Conservation (phyloP, 345 rosid species). For the Populus tremula region DNA sequence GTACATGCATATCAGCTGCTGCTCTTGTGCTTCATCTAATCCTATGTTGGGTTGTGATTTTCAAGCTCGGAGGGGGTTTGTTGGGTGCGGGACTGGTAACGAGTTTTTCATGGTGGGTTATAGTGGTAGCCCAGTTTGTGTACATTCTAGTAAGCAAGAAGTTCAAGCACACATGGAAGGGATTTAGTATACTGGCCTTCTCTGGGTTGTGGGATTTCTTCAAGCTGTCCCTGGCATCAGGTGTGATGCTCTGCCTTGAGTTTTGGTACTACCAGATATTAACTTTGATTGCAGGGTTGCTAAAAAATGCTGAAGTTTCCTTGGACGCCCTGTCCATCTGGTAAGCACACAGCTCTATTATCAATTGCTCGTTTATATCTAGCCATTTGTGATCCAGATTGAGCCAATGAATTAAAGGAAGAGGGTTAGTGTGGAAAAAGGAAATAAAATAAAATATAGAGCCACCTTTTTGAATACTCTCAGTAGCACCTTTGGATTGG, state of each 20-base stretch:
- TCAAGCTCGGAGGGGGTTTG: constrained; percentile 16
- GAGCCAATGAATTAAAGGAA: too few relatives aligned
- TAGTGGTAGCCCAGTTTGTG: constrained; percentile 20
- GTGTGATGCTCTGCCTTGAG: constrained; percentile 27
- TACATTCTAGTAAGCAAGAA: constrained; percentile 14
- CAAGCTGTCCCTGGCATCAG: constrained; percentile 29
- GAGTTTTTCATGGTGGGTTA: constrained; percentile 26
- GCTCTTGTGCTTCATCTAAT: constrained; percentile 13
- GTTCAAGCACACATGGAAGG: constrained; percentile 21
- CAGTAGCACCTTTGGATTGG: too few relatives aligned
- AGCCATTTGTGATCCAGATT: too few relatives aligned
- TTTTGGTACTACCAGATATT: constrained; percentile 26
- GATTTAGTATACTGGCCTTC: constrained; percentile 19
- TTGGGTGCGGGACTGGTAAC: constrained; percentile 20
- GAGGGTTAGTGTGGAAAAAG: too few relatives aligned
- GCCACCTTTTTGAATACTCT: too few relatives aligned
- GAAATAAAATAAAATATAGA: too few relatives aligned
- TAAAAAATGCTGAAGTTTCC: constrained; percentile 16
- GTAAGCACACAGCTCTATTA: neutral
- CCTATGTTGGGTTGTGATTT: constrained; percentile 18
- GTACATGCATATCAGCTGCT: constrained; percentile 20
- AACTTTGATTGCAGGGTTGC: constrained; percentile 25
- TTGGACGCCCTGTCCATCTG: constrained; percentile 28
- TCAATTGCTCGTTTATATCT: too few relatives aligned
- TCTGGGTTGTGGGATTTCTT: constrained; percentile 19